phyloP scores from a whole-genome alignment of 2,329 filamentous ascomycete genomes.

The Passalora sequoiae region DNA sequence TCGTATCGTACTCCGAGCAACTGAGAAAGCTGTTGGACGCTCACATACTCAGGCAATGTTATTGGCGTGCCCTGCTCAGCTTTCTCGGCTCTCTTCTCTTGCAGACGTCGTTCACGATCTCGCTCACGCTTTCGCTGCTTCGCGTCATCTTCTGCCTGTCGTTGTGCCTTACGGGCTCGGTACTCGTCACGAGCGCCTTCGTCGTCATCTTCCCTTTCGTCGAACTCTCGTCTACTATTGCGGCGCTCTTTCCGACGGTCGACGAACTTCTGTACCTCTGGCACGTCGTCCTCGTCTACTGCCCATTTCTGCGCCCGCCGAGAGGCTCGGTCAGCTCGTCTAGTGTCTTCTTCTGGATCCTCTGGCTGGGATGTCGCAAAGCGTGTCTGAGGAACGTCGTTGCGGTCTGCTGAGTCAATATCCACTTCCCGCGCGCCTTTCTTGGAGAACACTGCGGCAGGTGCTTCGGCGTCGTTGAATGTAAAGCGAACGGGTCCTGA shows the following conservation, averaged over 20 bases:
- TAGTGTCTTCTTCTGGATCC: background rate
- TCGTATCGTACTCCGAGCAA: constrained; percentile 66
- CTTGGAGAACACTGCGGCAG: too few species aligned
- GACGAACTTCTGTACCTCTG: constrained; percentile 13
- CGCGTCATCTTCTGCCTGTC: constrained; percentile 17
- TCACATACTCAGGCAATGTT: constrained; percentile 84
- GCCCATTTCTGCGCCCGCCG: constrained; percentile 11
- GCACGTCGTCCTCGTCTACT: constrained; percentile 16
- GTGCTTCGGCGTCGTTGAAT: background rate
- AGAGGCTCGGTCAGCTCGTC: background rate
- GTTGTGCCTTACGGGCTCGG: constrained; percentile 21
- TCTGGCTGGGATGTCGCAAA: background rate
- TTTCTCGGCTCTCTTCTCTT: constrained; percentile 28
- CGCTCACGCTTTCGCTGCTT: constrained; percentile 23
- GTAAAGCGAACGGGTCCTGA: background rate
- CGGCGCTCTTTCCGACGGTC: constrained; percentile 15
- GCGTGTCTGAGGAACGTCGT: too few species aligned
- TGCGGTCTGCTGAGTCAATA: too few species aligned
- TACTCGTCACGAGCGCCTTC: constrained; percentile 25
- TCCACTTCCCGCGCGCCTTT: too few species aligned
- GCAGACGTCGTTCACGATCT: constrained; percentile 22
- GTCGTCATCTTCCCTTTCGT: constrained; percentile 30
- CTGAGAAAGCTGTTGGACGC: constrained; percentile 72
- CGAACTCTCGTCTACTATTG: constrained; percentile 14
- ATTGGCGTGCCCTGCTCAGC: constrained; percentile 54